A percentile compares a stretch with the other conserved stretches of the same genome.
Conservation (phyloP, 2,329 filamentous ascomycete species). For the Acephala macrosclerotiorum region DNA sequence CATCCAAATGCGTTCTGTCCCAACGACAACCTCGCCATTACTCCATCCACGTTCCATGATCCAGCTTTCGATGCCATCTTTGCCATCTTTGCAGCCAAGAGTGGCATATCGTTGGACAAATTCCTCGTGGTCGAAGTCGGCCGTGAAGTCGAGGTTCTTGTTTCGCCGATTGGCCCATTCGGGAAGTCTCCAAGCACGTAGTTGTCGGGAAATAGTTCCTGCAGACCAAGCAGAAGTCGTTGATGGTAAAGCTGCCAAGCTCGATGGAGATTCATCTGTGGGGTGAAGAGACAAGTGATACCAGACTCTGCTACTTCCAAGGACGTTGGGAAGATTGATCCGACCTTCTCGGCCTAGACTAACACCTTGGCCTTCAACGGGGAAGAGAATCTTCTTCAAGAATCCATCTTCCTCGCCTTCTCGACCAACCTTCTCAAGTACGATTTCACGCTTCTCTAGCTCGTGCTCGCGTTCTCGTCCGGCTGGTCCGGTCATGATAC, state of each 20-base stretch:
- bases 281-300: slow-evolving; percentile 93
- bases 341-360: slow-evolving; percentile 79
- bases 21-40: slow-evolving; percentile 93
- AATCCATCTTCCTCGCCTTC: slow-evolving; percentile 85
- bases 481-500: slow-evolving; percentile 71
- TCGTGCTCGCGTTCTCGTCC: slow-evolving; percentile 79
- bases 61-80: slow-evolving; percentile 94
- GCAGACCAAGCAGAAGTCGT: slow-evolving; percentile 91
- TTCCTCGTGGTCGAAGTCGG: slow-evolving; percentile 94
- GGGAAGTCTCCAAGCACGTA: slow-evolving; percentile 90
- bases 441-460: slow-evolving; percentile 80
- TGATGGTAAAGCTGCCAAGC: slow-evolving; percentile 74
- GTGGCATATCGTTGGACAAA: slow-evolving; percentile 83
- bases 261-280: slow-evolving; percentile 82
- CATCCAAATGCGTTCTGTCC: slow-evolving; percentile 94
- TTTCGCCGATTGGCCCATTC: slow-evolving; percentile 97
- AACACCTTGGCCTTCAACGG: slow-evolving; percentile 79
- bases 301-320: slow-evolving; percentile 90
- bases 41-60: slow-evolving; percentile 95
- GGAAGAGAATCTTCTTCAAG: slow-evolving; percentile 81
- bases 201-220: slow-evolving; percentile 87
- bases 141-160: slow-evolving; percentile 91
- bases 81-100: slow-evolving; percentile 87
- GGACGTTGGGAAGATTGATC: slow-evolving; percentile 76
- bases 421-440: slow-evolving; percentile 86